Evolutionary conservation across 306 rosid species (phyloP).

Genomic region (Prunus padus): DNA sequence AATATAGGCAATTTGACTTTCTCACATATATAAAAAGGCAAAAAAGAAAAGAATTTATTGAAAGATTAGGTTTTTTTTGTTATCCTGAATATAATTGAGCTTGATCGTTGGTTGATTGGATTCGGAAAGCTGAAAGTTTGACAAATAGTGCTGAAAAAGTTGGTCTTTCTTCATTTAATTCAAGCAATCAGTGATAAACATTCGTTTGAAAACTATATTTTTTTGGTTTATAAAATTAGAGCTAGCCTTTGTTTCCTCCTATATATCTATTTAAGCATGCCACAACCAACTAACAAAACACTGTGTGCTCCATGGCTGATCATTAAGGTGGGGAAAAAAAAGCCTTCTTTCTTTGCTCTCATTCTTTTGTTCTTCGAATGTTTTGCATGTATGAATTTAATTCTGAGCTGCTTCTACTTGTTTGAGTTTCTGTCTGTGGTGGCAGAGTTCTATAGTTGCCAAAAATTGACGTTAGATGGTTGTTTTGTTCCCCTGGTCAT

Average conservation of each 20-base stretch:
- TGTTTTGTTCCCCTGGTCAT: constrained; percentile 32
- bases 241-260: constrained; percentile 33
- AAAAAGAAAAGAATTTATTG: background rate
- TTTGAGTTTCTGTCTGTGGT: constrained; percentile 13
- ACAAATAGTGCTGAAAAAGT: background rate
- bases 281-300: constrained; percentile 35
- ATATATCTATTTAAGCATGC: constrained; percentile 38
- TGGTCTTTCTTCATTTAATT: constrained; percentile 24
- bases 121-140: constrained; percentile 33
- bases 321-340: constrained; percentile 40
- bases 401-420: constrained; percentile 7
- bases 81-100: constrained; percentile 12
- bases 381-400: constrained; percentile 10
- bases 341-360: constrained; percentile 8
- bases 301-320: constrained; percentile 38
- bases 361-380: background rate
- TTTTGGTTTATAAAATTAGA: constrained; percentile 40
- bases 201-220: constrained; percentile 34
- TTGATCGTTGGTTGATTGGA: constrained; percentile 35
- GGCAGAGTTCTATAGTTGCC: constrained; percentile 32
- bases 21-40: no score
- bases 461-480: constrained; percentile 45
- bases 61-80: background rate
- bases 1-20: constrained; percentile 19
- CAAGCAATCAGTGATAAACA: background rate